Evolutionary conservation across 306 rosid species (phyloP).

Genomic region (Gleditsia sinensis): DNA sequence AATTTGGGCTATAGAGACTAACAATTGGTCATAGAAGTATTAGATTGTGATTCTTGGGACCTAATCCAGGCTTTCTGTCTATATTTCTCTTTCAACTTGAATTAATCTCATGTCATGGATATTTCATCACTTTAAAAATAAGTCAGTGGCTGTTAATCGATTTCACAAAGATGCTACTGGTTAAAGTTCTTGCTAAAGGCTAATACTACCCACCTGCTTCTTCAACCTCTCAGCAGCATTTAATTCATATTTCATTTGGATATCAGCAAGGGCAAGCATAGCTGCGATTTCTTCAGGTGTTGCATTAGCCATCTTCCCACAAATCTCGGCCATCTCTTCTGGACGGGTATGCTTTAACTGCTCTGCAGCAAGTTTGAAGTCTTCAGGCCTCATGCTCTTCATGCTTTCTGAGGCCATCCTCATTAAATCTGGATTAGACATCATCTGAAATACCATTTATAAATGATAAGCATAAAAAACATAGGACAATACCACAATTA

Average conservation of each 20-base stretch:
- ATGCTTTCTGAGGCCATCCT: conserved; percentile 94
- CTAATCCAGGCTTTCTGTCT: not conserved
- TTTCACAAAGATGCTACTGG: not conserved
- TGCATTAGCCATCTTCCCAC: conserved; percentile 85
- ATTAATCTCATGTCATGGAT: not conserved
- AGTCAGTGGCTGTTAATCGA: not conserved
- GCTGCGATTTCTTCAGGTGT: conserved; percentile 83
- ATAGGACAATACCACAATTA: not conserved
- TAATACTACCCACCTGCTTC: conserved; percentile 58
- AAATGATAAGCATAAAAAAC: conserved; percentile 9
- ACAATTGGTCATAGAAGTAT: not conserved
- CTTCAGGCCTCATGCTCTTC: conserved; percentile 85
- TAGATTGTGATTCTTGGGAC: conserved; percentile 1
- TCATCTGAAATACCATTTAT: conserved; percentile 65
- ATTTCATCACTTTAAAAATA: not conserved
- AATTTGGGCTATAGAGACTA: conserved; percentile 15
- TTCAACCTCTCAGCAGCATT: conserved; percentile 86
- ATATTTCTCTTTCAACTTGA: conserved; percentile 9
- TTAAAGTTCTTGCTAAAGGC: not conserved
- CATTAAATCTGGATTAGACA: conserved; percentile 89
- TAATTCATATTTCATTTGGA: conserved; percentile 66
- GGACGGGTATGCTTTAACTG: conserved; percentile 90
- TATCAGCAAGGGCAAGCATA: conserved; percentile 72
- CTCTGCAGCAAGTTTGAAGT: conserved; percentile 79
- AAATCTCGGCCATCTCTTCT: conserved; percentile 92